phyloP scores from a whole-genome alignment of 1,284 basidiomycete genomes.

The Cryptococcus amylolentus region DNA sequence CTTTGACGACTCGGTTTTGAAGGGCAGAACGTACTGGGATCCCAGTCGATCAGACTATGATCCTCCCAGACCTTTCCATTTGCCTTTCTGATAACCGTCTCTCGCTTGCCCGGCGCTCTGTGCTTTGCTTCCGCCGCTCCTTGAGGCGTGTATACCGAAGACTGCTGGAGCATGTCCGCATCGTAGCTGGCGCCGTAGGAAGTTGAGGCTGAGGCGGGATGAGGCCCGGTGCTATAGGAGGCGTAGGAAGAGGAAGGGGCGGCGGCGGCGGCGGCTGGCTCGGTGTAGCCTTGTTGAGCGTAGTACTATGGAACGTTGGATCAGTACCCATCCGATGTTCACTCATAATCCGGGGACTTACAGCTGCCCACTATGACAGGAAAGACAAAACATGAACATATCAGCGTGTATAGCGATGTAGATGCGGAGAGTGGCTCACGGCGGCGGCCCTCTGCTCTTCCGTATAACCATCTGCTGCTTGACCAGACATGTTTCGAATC shows the following conservation, averaged over 20 bases:
- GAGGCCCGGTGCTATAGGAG: slow-evolving; percentile 8
- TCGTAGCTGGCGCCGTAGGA: slow-evolving; percentile 25
- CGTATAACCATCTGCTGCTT: slow-evolving; percentile 15
- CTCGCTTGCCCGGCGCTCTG: slow-evolving; percentile 65
- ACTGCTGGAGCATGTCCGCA: slow-evolving; percentile 32
- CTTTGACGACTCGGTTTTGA: background rate
- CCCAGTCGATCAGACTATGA: slow-evolving; percentile 95
- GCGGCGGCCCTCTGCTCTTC: slow-evolving; percentile 39
- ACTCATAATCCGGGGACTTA: slow-evolving; percentile 10
- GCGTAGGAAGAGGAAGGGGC: slow-evolving; percentile 1
- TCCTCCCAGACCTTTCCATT: slow-evolving; percentile 98
- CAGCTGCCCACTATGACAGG: slow-evolving; percentile 36
- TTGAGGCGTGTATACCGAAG: slow-evolving; percentile 28
- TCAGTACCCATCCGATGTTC: background rate
- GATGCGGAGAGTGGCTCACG: slow-evolving; percentile 21
- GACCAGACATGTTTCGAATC: slow-evolving; percentile 8
- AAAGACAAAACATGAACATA: background rate
- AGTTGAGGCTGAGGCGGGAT: background rate
- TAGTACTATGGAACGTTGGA: slow-evolving; percentile 40
- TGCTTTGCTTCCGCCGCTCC: slow-evolving; percentile 9
- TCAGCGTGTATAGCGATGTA: background rate
- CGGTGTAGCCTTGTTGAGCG: slow-evolving; percentile 46
- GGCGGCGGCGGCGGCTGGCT: slow-evolving; percentile 29
- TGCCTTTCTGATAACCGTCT: slow-evolving; percentile 90
- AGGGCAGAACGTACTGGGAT: slow-evolving; percentile 67